Percentiles rank a stretch among this genome's conserved stretches.
These are phyloP conservation scores for Marasmius fiardii DNA, from an alignment of 1,284 basidiomycete genomes.

Conservation along the genomic window DNA sequence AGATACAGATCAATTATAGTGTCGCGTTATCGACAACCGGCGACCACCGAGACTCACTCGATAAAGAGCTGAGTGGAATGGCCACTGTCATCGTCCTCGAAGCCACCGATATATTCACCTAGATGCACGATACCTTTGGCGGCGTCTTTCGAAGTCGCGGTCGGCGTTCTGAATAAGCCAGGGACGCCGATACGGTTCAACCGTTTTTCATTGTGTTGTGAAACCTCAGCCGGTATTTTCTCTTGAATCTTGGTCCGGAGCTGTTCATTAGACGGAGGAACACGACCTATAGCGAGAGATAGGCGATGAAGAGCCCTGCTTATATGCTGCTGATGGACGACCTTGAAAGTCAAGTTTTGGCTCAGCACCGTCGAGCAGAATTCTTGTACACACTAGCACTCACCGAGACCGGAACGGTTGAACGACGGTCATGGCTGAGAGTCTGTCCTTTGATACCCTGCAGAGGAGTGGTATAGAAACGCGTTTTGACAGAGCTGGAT, in stretches of 20 bases:
- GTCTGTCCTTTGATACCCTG: neutral
- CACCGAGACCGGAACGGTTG: neutral
- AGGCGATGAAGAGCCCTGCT: constrained; percentile 40
- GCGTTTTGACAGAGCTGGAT: too few relatives aligned
- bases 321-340: constrained; percentile 35
- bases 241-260: neutral
- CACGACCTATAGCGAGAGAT: constrained; percentile 33
- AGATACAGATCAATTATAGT: neutral
- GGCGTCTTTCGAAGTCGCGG: constrained; percentile 21
- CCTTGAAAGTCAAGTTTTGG: neutral
- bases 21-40: neutral
- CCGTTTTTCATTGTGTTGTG: neutral
- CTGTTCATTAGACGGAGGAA: too few relatives aligned
- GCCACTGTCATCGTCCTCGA: constrained; percentile 29
- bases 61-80: constrained; percentile 57
- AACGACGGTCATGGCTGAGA: neutral
- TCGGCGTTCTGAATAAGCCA: constrained; percentile 20
- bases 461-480: neutral
- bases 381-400: too few relatives aligned
- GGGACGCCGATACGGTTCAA: neutral
- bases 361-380: neutral
- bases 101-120: too few relatives aligned
- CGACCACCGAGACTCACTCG: constrained; percentile 34
- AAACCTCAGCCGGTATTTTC: neutral
- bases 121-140: neutral